A percentile compares a stretch with the other conserved stretches of the same genome.
These are phyloP conservation scores for Tolypocladium ovalisporum DNA, from an alignment of 2,329 filamentous ascomycete species.

Conservation along the genomic window DNA sequence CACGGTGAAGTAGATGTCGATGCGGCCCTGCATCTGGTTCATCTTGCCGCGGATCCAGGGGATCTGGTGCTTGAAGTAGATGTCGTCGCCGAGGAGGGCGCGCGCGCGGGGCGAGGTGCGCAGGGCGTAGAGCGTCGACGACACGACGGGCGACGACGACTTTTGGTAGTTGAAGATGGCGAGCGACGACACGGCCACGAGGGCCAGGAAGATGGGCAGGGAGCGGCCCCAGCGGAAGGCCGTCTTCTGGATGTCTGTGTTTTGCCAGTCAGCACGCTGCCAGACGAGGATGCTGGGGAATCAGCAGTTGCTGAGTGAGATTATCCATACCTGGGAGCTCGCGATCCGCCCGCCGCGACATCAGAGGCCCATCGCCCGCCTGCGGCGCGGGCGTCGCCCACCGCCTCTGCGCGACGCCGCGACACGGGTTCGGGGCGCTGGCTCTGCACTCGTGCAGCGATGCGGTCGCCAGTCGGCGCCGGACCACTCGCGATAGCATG, in stretches of 20 bases:
- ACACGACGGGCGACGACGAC: constrained; percentile 74
- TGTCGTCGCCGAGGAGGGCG: constrained; percentile 72
- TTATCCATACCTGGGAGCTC: constrained; percentile 53
- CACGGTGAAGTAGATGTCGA: constrained; percentile 80
- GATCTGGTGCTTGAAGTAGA: constrained; percentile 69
- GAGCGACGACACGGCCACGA: constrained; percentile 60
- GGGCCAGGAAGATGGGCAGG: constrained; percentile 66
- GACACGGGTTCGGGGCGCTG: constrained; percentile 4
- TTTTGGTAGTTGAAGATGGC: constrained; percentile 99
- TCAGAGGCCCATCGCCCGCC: constrained; percentile 49
- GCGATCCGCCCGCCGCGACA: constrained; percentile 54
- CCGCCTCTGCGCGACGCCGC: constrained; percentile 25
- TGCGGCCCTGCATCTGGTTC: constrained; percentile 85
- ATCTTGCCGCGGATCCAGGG: constrained; percentile 81
- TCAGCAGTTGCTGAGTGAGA: neutral
- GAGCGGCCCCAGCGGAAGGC: constrained; percentile 57
- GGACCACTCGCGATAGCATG: constrained; percentile 11
- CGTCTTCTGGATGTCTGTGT: constrained; percentile 28
- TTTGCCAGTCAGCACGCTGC: constrained; percentile 1
- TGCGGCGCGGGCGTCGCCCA: constrained; percentile 44
- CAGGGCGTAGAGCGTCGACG: constrained; percentile 81
- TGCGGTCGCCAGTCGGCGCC: constrained; percentile 11
- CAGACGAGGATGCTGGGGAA: neutral
- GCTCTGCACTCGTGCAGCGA: constrained; percentile 11
- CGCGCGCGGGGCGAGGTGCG: constrained; percentile 69